Evolutionary conservation across 2,329 filamentous ascomycete species (phyloP), one percentile per base, ranked within the genome.

Genomic region (Aspergillus pseudonomiae): DNA sequence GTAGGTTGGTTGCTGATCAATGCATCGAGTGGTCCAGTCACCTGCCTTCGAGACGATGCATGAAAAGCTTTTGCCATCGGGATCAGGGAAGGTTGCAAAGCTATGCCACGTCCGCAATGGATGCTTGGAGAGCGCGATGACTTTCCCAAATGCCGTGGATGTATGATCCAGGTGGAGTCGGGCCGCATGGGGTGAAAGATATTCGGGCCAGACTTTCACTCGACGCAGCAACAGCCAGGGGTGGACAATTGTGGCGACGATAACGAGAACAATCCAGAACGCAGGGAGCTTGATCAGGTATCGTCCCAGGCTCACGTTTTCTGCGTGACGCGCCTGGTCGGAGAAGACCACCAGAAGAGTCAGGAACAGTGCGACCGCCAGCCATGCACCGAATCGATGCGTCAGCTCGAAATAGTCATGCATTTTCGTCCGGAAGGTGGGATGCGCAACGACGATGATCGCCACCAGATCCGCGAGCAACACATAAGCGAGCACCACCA

Each of bases 381-480:
- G 54, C 77, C 77, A 79, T 16, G 76, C 77, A 54, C 73, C 67
- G 67, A 78, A 77, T 26, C 77, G 76, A 60, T 79, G 77, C 19
- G 73, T 70, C 28, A 68, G 66, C 65, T 79, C 77, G 56, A 79
- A 79, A 56, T 66, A 68, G 67, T 79, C 74, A 64, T 79, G 77
- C 34, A 70, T 64, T 21, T 67, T 65, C 9, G 70, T 64, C 14
- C 77, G 71, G 1, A 78, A 46, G 1, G 64, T 62, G 0, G 77
- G 67, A 24, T 64, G 62, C 3, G 66, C 64, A 41, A 64, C 45
- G 2, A 36, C 26, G 7, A 66, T 57, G 54, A 69, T 65, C 24
- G 26, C 43, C 12, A 63, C 21, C 9, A 67, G 58, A 26, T 28
- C 48, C 19, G 24, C 48, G 12, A 52, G 48, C 30, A 52, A 24